Base-by-base conservation (phyloP, 2,329 filamentous ascomycete species). In the Penicillium oxalicum region DNA sequence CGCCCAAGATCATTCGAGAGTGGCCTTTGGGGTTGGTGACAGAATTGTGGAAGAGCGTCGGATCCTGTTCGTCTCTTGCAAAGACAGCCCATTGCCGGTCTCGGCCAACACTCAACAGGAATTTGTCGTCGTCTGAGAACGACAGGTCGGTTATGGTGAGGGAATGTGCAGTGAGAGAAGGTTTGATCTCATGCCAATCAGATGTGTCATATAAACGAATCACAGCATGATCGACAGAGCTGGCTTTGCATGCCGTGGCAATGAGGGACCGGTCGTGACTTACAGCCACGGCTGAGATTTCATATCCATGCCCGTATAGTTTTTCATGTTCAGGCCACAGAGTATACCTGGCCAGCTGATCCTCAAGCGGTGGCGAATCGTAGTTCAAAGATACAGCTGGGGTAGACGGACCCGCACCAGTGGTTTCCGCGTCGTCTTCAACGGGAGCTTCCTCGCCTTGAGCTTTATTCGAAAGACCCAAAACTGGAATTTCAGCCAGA, bases 241-340 rank as follows among this genome's bases (percentile, higher is more conserved):
- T 95, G 13, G 93, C 93, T 62, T 87, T 88, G 74, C 93, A 98
- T 2, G 93, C 90, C 45, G 91, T 96, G 29, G 93, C 93, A 11
- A 98, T 78, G 24, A 96, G 69, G 3, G 70, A 74, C 9, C 87
- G 86, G 59, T 90, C 83, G 62, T 87, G 80, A 61, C 83, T 89
- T 6, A 85, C 80, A 9, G 91, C 87, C 12, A 95, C 81, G 34
- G 88, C 87, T 2, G 89, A 95, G 43, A 98, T 91, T 69, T 98
- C 93, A 70, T 96, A 96, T 28, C 93, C 93, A 70, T 98, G 93
- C 1, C 93, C 93, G 70, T 98, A 98, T 1, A 98, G 79, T 73
- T 98, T 98, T 69, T 98, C 93, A 5, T 82, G 82, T 66, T 98
- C 93, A 3, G 93, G 93, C 90, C 91, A 98, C 29, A 98, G 81